Evolutionary conservation across 306 rosid genomes (phyloP), one percentile per base, ranked within the genome.

Genomic region (Alnus rubra): DNA sequence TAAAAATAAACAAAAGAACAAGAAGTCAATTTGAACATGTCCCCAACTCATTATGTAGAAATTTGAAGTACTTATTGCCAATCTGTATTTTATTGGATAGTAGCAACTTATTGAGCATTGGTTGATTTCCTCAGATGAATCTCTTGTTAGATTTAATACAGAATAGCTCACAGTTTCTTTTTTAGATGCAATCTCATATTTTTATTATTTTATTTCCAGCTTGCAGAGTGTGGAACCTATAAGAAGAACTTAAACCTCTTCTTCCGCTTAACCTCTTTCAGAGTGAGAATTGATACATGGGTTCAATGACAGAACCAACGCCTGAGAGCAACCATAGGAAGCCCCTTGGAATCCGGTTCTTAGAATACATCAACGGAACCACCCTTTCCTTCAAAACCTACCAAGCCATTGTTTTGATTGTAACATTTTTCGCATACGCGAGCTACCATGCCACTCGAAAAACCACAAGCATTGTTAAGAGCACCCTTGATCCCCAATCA

Each of bases 371-470:
- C 18, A 88, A 83, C 75, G 88, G 86, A 81, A 81, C 91, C n/a
- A 84, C 85, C 5, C 69, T 93, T 84, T 96, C 99, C 68, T 93
- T 78, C 88, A 91, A 88, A 87, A 85, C 96, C 74, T 90, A 93
- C 84, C 99, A 96, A 86, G 86, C 78, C 55, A 85, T 93, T 19
- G 98, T 96, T 85, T 79, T 96, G 62, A 76, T 93, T 65, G 87
- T 93, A 37, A 96, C 99, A 15, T 96, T 96, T 83, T 44, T 96
- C 2, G 97, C 99, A 28, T 96, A 96, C 69, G 85, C 99, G 39
- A 90, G 95, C 81, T 93, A 93, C 77, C 99, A 96, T 70, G 97
- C 99, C 11, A 89, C 99, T 16, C 54, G 99, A 74, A 96, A 96
- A 86, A 93, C 99, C 55, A 91, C 97, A 1, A 96, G 99, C 68